Evolutionary conservation across 2,329 filamentous ascomycete species (phyloP).

Genomic region (Colletotrichum eremochloae): DNA sequence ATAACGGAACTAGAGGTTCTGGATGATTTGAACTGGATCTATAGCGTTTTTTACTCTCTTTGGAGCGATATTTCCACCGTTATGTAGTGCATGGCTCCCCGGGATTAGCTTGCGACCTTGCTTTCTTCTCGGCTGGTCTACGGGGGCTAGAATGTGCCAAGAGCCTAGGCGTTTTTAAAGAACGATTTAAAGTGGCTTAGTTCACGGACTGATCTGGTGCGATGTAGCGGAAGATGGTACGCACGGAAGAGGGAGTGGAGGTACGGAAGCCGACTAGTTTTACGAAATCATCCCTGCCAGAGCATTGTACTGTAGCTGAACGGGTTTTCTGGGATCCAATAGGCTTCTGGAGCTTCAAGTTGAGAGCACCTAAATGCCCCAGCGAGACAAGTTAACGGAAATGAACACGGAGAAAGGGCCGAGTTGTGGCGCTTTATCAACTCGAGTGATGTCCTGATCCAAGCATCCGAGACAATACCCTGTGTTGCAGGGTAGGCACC

Average conservation of each 20-base stretch:
- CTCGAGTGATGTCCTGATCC: background rate
- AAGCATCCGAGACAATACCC: constrained; percentile 21
- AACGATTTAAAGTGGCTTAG: background rate
- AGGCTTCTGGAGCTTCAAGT: background rate
- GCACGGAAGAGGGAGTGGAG: background rate
- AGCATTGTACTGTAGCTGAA: too few relatives aligned
- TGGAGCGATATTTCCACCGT: constrained; percentile 10
- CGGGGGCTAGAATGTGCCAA: background rate
- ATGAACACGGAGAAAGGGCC: background rate
- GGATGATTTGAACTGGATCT: background rate
- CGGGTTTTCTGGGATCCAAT: background rate
- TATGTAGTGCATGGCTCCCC: background rate
- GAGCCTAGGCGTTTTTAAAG: too few relatives aligned
- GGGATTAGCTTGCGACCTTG: background rate
- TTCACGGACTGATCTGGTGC: background rate
- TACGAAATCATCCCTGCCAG: background rate
- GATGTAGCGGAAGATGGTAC: constrained; percentile 9
- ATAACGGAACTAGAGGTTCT: background rate
- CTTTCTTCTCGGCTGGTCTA: too few relatives aligned
- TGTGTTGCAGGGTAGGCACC: background rate
- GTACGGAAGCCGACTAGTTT: constrained; percentile 9
- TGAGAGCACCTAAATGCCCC: background rate
- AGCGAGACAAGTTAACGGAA: background rate
- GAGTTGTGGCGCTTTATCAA: background rate
- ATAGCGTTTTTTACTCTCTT: background rate